Conservation (phyloP, 306 rosid genomes). For the Hippophae gyantsensis region DNA sequence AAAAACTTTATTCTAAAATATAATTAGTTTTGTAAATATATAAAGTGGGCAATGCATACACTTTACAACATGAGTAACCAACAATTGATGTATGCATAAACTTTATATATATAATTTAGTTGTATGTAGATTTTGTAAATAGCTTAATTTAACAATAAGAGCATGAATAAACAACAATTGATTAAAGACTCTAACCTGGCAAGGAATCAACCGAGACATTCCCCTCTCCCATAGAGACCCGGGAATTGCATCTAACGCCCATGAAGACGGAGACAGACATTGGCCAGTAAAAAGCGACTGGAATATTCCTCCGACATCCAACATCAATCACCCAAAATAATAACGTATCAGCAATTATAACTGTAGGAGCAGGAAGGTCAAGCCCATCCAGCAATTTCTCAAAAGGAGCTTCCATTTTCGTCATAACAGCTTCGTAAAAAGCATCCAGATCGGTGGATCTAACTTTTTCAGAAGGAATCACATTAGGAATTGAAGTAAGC, state of each 20-base stretch:
- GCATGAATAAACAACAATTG: too few relatives aligned
- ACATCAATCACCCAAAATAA: constrained; percentile 24
- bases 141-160: too few relatives aligned
- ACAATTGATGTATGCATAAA: too few relatives aligned
- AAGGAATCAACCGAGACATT: constrained; percentile 13
- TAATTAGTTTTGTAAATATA: too few relatives aligned
- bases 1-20: too few relatives aligned
- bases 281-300: constrained; percentile 37
- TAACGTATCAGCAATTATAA: constrained; percentile 23
- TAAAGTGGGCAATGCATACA: too few relatives aligned
- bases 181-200: constrained; percentile 14
- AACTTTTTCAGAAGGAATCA: constrained; percentile 37
- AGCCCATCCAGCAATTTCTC: constrained; percentile 26
- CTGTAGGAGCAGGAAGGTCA: neutral
- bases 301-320: constrained; percentile 31
- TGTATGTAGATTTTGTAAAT: too few relatives aligned
- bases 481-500: constrained; percentile 24
- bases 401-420: constrained; percentile 38
- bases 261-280: constrained; percentile 23
- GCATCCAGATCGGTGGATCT: constrained; percentile 8
- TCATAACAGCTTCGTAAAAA: constrained; percentile 29
- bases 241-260: constrained; percentile 16
- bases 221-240: constrained; percentile 22
- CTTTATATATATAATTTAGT: too few relatives aligned
- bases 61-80: too few relatives aligned